Conservation (phyloP, 108 stramenopile species). For the Discostella pseudostelligera region DNA sequence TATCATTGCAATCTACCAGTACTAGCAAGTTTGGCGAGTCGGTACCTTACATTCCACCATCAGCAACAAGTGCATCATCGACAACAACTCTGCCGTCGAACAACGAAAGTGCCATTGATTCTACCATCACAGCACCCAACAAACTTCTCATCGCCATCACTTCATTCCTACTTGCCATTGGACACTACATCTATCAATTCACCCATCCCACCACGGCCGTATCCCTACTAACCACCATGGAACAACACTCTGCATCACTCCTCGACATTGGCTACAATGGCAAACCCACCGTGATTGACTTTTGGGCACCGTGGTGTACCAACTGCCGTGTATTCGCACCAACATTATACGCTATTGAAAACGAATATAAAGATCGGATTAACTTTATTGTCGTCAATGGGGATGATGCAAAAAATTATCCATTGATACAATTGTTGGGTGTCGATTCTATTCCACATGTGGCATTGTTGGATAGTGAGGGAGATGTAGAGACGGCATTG, state of each 20-base stretch:
- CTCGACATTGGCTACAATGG: constrained; percentile 63
- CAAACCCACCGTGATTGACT: constrained; percentile 79
- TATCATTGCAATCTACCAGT: no score
- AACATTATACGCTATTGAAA: constrained; percentile 58
- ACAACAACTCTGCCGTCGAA: no score
- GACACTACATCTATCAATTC: constrained; percentile 65
- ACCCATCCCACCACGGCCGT: constrained; percentile 72
- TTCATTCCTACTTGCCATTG: constrained; percentile 60
- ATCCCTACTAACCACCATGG: constrained; percentile 61
- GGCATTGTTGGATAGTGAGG: constrained; percentile 62
- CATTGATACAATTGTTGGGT: constrained; percentile 67
- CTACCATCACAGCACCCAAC: no score
- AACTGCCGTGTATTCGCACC: constrained; percentile 76
- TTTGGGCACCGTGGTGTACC: constrained; percentile 88
- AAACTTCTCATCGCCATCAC: constrained; percentile 61
- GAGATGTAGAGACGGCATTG: constrained; percentile 82
- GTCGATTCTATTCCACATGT: constrained; percentile 88
- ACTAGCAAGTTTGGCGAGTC: constrained; percentile 6
- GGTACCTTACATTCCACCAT: neutral
- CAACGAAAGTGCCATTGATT: neutral
- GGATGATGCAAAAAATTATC: constrained; percentile 58
- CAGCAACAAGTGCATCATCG: no score
- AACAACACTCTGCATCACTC: constrained; percentile 57
- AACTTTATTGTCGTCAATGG: constrained; percentile 82
- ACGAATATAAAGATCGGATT: constrained; percentile 63